Base-by-base conservation (phyloP, 495 filamentous ascomycete species). In the Rhizodiscina lignyota region DNA sequence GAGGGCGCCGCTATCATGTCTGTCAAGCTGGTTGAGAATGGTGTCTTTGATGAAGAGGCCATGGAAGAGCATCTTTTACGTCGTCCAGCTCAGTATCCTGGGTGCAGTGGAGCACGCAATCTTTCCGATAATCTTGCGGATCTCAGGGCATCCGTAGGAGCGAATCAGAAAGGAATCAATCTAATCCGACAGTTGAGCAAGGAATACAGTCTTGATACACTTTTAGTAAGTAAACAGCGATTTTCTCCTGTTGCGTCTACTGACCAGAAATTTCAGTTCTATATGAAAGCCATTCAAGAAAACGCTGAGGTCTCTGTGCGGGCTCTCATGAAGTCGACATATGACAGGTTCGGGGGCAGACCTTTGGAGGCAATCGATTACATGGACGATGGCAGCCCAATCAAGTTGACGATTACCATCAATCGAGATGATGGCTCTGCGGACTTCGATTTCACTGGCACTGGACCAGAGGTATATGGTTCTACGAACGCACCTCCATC, bases 1-100 rank as follows among this genome's bases (percentile, higher is more conserved):
- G 54, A 57, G 32, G 54, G 54, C 11, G 54, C 52, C n/a, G 43
- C 42, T 20, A 55, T 57, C n/a, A 27, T 38, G 2, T 53, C 54
- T 0, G 37, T 47, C 19, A 40, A 39, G 12, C 49, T 57, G 5
- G 49, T 57, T 13, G 34, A 38, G 0, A 36, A 53, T 32, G 54
- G 49, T 10, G 16, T 23, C 12, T 53, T 57, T 23, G 38, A 55
- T 36, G 54, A 57, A 36, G 50, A 57, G 29, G 40, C 39, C 6
- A 53, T 57, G 29, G 44, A 39, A 26, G 38, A 34, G 20, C 4
- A 49, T 13, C 32, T 57, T 6, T 34, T 42, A 58, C 44, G 50
- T 17, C 43, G 47, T n/a, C 47, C 52, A 15, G 54, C 44, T 1
- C 41, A 48, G 19, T 55, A 47, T 35, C 50, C 47, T 11, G 46